Evolutionary conservation across 768 basidiomycete genomes (phyloP).

Genomic region (Holtermanniella nyarrowii): DNA sequence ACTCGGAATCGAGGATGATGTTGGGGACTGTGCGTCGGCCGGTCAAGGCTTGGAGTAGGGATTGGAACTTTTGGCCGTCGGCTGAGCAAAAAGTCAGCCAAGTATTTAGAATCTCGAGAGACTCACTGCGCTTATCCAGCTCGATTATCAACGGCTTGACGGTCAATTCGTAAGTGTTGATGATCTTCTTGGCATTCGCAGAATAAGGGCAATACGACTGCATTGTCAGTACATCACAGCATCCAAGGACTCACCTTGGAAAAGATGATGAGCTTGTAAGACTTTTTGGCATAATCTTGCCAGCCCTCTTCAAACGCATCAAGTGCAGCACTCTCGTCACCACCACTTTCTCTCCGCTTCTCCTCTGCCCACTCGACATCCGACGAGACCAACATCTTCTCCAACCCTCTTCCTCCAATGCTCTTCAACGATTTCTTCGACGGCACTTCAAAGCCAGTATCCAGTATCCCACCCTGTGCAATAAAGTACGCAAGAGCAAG

Average conservation of each 20-base stretch:
- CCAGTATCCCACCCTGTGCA: constrained; percentile 31
- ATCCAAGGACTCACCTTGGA: constrained; percentile 28
- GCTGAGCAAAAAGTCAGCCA: constrained; percentile 9
- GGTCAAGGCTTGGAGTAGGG: constrained; percentile 35
- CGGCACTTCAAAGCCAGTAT: constrained; percentile 23
- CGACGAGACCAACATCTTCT: constrained; percentile 22
- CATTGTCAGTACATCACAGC: not conserved
- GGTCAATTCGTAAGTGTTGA: constrained; percentile 27
- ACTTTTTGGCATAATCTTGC: constrained; percentile 27
- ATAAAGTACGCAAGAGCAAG: constrained; percentile 33
- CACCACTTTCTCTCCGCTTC: too few species aligned
- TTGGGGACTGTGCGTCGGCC: constrained; percentile 40
- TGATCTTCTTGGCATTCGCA: constrained; percentile 33
- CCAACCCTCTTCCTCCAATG: constrained; percentile 21
- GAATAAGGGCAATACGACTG: constrained; percentile 42
- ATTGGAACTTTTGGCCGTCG: constrained; percentile 32
- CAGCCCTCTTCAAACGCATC: constrained; percentile 31
- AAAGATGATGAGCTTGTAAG: constrained; percentile 34
- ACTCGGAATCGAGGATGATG: constrained; percentile 35
- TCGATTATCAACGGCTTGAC: constrained; percentile 37
- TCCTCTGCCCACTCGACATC: constrained; percentile 6
- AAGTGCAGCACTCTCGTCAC: constrained; percentile 16
- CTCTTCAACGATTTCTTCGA: constrained; percentile 13
- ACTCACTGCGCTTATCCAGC: constrained; percentile 38
- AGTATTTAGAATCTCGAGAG: not conserved